These are phyloP conservation scores for Tylopilus intermedius DNA, from an alignment of 768 basidiomycete genomes.

Conservation along the genomic window DNA sequence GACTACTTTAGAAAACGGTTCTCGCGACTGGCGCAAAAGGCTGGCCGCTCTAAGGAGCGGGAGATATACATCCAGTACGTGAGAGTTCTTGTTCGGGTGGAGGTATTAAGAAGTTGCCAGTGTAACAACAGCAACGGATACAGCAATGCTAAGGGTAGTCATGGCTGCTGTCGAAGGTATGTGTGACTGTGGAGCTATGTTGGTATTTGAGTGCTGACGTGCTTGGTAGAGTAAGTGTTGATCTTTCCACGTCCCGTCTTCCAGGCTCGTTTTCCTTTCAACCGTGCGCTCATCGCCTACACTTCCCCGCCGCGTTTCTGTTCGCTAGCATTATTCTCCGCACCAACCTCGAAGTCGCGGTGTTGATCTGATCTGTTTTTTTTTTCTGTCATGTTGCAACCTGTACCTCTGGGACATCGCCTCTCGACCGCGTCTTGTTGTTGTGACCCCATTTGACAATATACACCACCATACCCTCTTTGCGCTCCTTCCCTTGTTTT, in stretches of 20 bases:
- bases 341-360: conserved; percentile 33
- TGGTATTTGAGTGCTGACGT: conserved; percentile 12
- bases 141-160: conserved; percentile 79
- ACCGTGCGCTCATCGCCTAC: conserved; percentile 26
- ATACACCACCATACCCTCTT: conserved; percentile 10
- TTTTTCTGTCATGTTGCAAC: conserved; percentile 13
- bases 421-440: conserved; percentile 13
- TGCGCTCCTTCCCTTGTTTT: conserved; percentile 1
- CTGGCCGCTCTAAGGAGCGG: conserved; percentile 76
- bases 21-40: conserved; percentile 75
- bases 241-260: conserved; percentile 22
- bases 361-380: conserved; percentile 29
- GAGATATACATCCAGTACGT: conserved; percentile 94
- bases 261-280: conserved; percentile 14
- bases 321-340: conserved; percentile 34
- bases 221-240: conserved; percentile 60
- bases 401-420: conserved; percentile 10
- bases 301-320: conserved; percentile 11
- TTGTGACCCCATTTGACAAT: conserved; percentile 11
- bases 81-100: conserved; percentile 1
- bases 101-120: conserved; percentile 34
- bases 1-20: conserved; percentile 91
- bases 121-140: conserved; percentile 88
- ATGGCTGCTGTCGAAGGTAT: conserved; percentile 95
- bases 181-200: conserved; percentile 21